Evolutionary conservation across 2,329 filamentous ascomycete genomes (phyloP).

Genomic region (Penicillium sclerotigenum): DNA sequence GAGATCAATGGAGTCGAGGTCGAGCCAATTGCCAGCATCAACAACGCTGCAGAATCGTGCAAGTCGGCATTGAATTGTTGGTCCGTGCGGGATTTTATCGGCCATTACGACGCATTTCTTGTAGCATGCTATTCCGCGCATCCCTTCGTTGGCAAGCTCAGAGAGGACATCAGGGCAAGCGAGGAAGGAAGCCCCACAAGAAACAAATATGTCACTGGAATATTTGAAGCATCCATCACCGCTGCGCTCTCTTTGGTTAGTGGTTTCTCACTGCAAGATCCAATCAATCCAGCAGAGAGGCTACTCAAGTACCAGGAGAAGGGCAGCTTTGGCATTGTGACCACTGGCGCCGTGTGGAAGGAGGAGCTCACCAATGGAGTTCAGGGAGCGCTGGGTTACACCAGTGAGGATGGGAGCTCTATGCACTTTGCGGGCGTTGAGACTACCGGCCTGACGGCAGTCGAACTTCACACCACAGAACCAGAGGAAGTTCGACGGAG

Average conservation of each 20-base stretch:
- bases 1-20: conserved; percentile 31
- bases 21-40: conserved; percentile 69
- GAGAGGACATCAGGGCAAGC: conserved; percentile 37
- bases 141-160: conserved; percentile 65
- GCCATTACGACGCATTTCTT: conserved; percentile 67
- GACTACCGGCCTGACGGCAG: conserved; percentile 76
- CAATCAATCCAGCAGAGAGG: conserved; percentile 7
- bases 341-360: conserved; percentile 83
- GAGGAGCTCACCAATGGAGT: conserved; percentile 66
- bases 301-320: conserved; percentile 39
- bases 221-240: conserved; percentile 80
- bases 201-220: conserved; percentile 66
- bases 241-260: conserved; percentile 57
- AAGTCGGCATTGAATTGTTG: conserved; percentile 63
- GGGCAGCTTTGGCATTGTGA: conserved; percentile 75
- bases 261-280: conserved; percentile 33
- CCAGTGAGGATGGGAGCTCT: conserved; percentile 27
- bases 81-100: conserved; percentile 47
- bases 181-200: conserved; percentile 20
- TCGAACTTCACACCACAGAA: conserved; percentile 70
- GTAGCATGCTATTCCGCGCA: conserved; percentile 88
- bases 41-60: conserved; percentile 67
- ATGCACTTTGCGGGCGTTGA: conserved; percentile 72
- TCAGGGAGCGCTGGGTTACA: conserved; percentile 57
- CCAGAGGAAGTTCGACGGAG: conserved; percentile 61